Conservation (phyloP, 192 early-diverging fungal species). For the Oehlia diaphana region DNA sequence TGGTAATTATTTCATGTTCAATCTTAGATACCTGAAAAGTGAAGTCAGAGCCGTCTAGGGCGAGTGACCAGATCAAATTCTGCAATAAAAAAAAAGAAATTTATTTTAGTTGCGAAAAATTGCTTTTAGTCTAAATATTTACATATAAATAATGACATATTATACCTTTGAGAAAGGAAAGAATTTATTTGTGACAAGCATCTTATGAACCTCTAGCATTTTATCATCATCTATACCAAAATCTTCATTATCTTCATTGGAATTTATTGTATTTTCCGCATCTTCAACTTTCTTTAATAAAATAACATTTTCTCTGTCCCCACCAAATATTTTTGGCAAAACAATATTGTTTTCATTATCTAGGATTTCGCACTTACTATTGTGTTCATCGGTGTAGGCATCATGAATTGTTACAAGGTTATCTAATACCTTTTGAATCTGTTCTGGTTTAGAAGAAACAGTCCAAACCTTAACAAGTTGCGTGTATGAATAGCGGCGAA, state of each 20-base stretch:
- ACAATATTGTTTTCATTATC: background rate
- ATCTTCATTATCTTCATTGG: background rate
- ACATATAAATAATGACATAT: background rate
- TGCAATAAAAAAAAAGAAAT: constrained; percentile 3
- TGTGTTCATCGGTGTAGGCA: background rate
- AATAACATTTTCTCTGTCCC: background rate
- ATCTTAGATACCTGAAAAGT: constrained; percentile 14
- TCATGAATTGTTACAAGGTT: background rate
- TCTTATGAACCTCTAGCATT: constrained; percentile 11
- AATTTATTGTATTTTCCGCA: background rate
- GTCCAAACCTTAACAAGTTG: constrained; percentile 23
- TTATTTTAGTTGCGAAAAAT: background rate
- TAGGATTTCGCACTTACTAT: background rate
- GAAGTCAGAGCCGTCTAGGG: background rate
- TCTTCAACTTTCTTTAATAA: background rate
- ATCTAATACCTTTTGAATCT: background rate
- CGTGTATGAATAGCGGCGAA: background rate
- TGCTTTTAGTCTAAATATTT: background rate
- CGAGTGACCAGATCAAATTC: constrained; percentile 10
- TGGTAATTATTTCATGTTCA: constrained; percentile 15
- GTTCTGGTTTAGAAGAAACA: background rate
- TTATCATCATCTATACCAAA: background rate
- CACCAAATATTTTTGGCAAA: background rate
- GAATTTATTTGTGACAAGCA: constrained; percentile 26
- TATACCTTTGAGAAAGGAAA: constrained; percentile 15